Evolutionary conservation across 2,329 filamentous ascomycete genomes (phyloP), one percentile per base, ranked within the genome.

Genomic region (Pseudonectria foliicola): DNA sequence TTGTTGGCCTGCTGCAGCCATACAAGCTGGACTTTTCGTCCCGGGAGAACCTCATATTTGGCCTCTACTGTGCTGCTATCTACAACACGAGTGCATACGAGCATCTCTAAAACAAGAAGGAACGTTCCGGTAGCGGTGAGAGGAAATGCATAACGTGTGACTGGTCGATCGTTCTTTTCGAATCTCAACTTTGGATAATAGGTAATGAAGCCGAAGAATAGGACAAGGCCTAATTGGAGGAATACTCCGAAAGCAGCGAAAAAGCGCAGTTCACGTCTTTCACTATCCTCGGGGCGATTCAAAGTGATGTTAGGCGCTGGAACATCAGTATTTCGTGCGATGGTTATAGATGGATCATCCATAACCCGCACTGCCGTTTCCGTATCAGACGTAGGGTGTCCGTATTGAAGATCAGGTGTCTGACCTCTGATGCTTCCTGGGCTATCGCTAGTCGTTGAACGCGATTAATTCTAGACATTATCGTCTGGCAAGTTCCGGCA

Each of bases 41-140:
- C 42, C 3, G 3, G 7, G 12, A 0, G 4, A 11, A 40, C 34
- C 12, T 25, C 23, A 13, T 50, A 56, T 4, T 15, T 33, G 0
- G 27, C 38, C 39, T 62, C 54, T 2, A 16, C 15, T 0, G 57
- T 59, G 27, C 55, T 56, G 7, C 29, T 34, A 14, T 61, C 53
- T 3, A 63, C 51, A 2, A 61, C 52, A 29, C 51, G 47, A 0
- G 49, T 46, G 33, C 57, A 63, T 2, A 59, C 25, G 0, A 57
- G 25, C 26, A 62, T 43, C 0, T 58, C 56, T 1, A 38, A 1
- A 0, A 52, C 42, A 10, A 63, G 27, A 1, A 55, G 1, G 0
- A 53, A 0, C 0, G 57, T 62, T 3, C 60, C 59, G 7, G 28
- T 11, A 0, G 42, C 39, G 3, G 46, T 48, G n/a, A 49, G 46